phyloP scores from a whole-genome alignment of 2,329 filamentous ascomycete species.

The Sporothrix mexicana region DNA sequence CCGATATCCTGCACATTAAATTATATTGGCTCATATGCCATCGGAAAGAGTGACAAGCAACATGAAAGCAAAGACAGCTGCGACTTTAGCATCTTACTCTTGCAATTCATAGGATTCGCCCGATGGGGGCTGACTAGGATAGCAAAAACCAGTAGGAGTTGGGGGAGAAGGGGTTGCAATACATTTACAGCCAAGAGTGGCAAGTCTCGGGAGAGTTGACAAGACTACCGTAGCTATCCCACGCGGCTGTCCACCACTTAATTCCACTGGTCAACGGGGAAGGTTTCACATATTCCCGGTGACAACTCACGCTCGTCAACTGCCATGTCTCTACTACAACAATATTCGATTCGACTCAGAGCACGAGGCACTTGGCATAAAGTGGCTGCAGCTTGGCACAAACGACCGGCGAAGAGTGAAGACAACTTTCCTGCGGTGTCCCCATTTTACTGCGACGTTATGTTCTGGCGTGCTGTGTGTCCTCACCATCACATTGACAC shows the following conservation, averaged over 20 bases:
- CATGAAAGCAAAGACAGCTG: neutral
- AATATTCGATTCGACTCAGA: neutral
- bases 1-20: neutral
- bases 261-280: neutral
- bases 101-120: no score
- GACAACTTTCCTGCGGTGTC: no score
- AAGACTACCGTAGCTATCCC: neutral
- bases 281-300: neutral
- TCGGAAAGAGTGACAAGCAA: neutral
- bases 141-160: neutral
- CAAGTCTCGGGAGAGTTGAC: no score
- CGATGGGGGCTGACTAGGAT: neutral
- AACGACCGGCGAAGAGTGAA: neutral
- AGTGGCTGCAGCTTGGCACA: conserved; percentile 12
- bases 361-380: neutral
- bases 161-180: neutral
- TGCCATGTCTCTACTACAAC: neutral
- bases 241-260: neutral
- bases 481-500: neutral
- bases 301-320: no score
- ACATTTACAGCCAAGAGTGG: neutral
- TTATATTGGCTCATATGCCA: neutral
- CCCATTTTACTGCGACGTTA: neutral
- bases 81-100: no score
- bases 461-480: neutral